Conservation (phyloP, 371 early-diverging fungal genomes). For the Rhizopus microsporus region DNA sequence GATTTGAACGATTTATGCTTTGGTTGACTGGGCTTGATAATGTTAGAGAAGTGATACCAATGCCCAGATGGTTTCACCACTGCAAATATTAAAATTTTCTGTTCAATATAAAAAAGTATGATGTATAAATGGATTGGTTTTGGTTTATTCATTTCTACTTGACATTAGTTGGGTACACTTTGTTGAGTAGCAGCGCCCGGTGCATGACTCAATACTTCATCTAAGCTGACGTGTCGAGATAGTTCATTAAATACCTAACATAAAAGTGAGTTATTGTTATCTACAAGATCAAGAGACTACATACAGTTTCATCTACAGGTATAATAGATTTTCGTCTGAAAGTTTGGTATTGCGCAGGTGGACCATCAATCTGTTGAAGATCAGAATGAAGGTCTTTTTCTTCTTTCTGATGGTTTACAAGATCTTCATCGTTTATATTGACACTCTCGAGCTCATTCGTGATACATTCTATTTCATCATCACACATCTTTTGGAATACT, state of each 20-base stretch:
- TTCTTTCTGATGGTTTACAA: background rate
- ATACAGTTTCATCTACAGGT: constrained; percentile 84
- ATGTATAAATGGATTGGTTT: background rate
- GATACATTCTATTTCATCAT: background rate
- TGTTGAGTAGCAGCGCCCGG: constrained; percentile 27
- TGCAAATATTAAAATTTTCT: constrained; percentile 45
- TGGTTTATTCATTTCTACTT: background rate
- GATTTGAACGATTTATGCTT: constrained; percentile 84
- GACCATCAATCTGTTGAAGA: constrained; percentile 64
- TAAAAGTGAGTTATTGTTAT: background rate
- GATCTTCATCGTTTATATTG: constrained; percentile 25
- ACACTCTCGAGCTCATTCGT: constrained; percentile 18
- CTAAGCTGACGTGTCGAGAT: constrained; percentile 79
- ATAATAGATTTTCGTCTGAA: constrained; percentile 88
- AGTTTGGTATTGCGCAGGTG: constrained; percentile 61
- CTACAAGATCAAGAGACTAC: background rate
- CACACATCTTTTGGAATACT: background rate
- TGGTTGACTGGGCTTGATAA: constrained; percentile 82
- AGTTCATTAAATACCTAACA: constrained; percentile 69
- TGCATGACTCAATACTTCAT: constrained; percentile 65
- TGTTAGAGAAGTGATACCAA: constrained; percentile 84
- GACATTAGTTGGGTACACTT: constrained; percentile 7
- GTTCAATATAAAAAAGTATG: background rate
- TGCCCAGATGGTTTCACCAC: constrained; percentile 67
- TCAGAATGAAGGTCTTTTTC: constrained; percentile 39